Conservation (phyloP, 2,329 filamentous ascomycete species). For the Aspergillus sp. region DNA sequence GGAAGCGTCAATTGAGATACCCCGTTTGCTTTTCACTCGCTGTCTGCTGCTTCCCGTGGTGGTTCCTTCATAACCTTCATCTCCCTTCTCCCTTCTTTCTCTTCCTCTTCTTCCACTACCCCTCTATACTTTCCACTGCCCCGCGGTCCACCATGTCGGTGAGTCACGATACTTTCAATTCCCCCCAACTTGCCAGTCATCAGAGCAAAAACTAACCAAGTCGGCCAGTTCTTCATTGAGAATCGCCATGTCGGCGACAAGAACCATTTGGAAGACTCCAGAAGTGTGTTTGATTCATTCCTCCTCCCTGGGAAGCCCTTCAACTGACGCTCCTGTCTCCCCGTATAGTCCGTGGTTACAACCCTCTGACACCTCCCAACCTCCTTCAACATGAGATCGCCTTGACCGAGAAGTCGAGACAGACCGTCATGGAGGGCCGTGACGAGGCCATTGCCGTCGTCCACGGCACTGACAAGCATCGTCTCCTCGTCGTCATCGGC, state of each 20-base stretch:
- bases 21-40: neutral
- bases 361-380: conserved; percentile 87
- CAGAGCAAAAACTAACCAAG: neutral
- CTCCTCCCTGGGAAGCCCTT: neutral
- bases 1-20: neutral
- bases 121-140: neutral
- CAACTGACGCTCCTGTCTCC: conserved; percentile 3
- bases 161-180: conserved; percentile 18
- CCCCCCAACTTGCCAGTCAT: neutral
- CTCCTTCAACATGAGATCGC: conserved; percentile 92
- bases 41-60: neutral
- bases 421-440: conserved; percentile 59
- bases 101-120: neutral
- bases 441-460: conserved; percentile 62
- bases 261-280: conserved; percentile 73
- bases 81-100: neutral
- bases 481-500: conserved; percentile 78
- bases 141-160: conserved; percentile 31
- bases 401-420: conserved; percentile 40
- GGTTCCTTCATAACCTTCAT: neutral
- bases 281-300: conserved; percentile 59
- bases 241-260: conserved; percentile 78
- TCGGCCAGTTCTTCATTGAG: conserved; percentile 67
- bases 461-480: conserved; percentile 54
- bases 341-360: conserved; percentile 75